These are phyloP conservation scores for Picochlorum costavermella DNA, from an alignment of 139 green algal species.

Conservation along the genomic window DNA sequence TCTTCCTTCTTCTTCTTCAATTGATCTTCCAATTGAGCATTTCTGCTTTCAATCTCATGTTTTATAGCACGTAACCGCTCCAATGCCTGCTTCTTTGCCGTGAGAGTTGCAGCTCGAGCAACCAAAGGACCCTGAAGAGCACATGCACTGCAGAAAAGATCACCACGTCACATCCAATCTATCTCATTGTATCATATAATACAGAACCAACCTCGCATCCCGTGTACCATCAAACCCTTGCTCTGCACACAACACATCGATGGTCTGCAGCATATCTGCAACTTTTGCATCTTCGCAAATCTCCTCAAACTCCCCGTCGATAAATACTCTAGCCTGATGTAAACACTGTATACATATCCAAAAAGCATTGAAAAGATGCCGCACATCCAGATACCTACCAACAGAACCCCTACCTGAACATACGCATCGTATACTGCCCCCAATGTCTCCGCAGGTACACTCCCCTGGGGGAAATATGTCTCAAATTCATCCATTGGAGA, in stretches of 20 bases:
- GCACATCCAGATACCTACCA: background rate
- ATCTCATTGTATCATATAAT: background rate
- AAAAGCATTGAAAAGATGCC: background rate
- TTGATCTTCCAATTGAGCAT: background rate
- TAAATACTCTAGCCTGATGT: constrained; percentile 6
- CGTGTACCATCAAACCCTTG: constrained; percentile 7
- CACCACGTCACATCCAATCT: background rate
- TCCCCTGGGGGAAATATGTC: constrained; percentile 12
- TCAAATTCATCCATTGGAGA: constrained; percentile 6
- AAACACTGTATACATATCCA: constrained; percentile 4
- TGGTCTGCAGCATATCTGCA: constrained; percentile 2
- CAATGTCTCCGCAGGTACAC: background rate
- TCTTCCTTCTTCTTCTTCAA: constrained; percentile 8
- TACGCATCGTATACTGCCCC: constrained; percentile 8
- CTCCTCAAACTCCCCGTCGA: constrained; percentile 11
- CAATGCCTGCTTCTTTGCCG: constrained; percentile 7
- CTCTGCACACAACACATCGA: constrained; percentile 11
- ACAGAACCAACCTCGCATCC: background rate
- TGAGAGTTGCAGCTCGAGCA: constrained; percentile 4
- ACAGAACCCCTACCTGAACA: constrained; percentile 5
- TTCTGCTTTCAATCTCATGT: constrained; percentile 1
- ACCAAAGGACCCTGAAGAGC: background rate
- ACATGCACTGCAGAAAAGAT: background rate
- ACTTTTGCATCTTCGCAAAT: constrained; percentile 7
- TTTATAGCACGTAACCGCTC: background rate